Evolutionary conservation across 2,329 filamentous ascomycete genomes (phyloP).

Genomic region (Ophiobolus disseminans): DNA sequence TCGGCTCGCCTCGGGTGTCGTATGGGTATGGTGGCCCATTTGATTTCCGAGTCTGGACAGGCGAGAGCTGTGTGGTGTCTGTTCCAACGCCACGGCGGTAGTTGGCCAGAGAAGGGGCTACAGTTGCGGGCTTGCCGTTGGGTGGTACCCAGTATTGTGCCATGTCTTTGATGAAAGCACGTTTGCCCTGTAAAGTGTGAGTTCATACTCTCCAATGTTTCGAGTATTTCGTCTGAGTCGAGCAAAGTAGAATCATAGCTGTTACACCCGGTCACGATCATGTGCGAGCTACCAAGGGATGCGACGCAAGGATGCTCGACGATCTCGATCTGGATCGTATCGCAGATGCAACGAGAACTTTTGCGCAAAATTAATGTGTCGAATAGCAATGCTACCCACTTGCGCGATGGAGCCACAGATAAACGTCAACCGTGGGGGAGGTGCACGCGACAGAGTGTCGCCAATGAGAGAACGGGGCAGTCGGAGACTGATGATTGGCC

Average conservation of each 20-base stretch:
- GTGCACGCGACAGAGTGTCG: conserved; percentile 20
- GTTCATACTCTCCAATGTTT: conserved; percentile 11
- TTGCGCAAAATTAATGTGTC: not conserved
- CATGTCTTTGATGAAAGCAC: conserved; percentile 98
- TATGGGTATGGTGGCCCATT: conserved; percentile 63
- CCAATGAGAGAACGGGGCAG: conserved; percentile 13
- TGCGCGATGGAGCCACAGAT: conserved; percentile 30
- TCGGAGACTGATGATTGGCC: conserved; percentile 16
- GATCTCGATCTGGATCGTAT: not conserved
- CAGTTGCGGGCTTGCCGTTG: conserved; percentile 68
- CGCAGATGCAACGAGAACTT: not conserved
- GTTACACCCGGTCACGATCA: not conserved
- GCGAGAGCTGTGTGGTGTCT: conserved; percentile 45
- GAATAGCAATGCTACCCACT: conserved; percentile 23
- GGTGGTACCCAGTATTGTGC: conserved; percentile 88
- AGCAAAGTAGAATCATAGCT: not conserved
- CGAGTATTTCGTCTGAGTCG: not conserved
- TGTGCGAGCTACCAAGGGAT: not conserved
- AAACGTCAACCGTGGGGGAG: conserved; percentile 23
- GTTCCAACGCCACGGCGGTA: conserved; percentile 68
- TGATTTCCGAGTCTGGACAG: conserved; percentile 38
- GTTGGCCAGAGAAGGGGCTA: conserved; percentile 77
- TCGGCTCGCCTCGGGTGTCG: conserved; percentile 64
- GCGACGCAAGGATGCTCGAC: not conserved
- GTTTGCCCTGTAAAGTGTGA: conserved; percentile 71